phyloP scores from a whole-genome alignment of 305 asterid genomes.

The Plantago coronopus region DNA sequence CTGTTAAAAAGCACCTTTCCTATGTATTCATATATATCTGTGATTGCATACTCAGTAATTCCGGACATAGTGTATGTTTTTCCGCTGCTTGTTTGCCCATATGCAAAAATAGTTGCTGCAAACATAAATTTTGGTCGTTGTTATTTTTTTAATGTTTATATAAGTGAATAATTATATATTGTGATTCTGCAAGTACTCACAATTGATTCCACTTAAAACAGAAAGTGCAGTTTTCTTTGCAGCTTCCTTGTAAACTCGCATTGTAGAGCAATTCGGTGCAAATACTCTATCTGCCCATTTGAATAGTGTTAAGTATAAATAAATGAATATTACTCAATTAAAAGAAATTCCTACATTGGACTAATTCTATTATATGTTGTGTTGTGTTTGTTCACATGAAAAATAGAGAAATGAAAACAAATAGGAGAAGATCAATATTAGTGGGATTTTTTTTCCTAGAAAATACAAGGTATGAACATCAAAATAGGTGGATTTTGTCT shows the following conservation, averaged over 20 bases:
- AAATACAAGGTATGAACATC: too few relatives aligned
- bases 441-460: too few relatives aligned
- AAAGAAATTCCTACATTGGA: background rate
- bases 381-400: too few relatives aligned
- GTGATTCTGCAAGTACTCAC: conserved; percentile 42
- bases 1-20: conserved; percentile 32
- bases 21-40: conserved; percentile 70
- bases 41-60: conserved; percentile 56
- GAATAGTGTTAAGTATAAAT: background rate
- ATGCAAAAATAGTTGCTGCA: conserved; percentile 89
- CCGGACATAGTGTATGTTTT: conserved; percentile 92
- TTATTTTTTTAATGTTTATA: conserved; percentile 8
- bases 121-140: conserved; percentile 6
- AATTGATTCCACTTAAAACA: conserved; percentile 76
- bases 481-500: too few relatives aligned
- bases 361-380: background rate
- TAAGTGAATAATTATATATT: background rate
- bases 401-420: too few relatives aligned
- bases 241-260: conserved; percentile 81
- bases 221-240: conserved; percentile 80
- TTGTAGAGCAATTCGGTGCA: conserved; percentile 53
- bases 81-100: conserved; percentile 99
- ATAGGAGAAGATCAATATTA: too few relatives aligned
- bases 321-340: background rate
- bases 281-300: conserved; percentile 67